These are phyloP conservation scores for Papiliotrema laurentii DNA, from an alignment of 1,284 basidiomycete species.

Conservation along the genomic window DNA sequence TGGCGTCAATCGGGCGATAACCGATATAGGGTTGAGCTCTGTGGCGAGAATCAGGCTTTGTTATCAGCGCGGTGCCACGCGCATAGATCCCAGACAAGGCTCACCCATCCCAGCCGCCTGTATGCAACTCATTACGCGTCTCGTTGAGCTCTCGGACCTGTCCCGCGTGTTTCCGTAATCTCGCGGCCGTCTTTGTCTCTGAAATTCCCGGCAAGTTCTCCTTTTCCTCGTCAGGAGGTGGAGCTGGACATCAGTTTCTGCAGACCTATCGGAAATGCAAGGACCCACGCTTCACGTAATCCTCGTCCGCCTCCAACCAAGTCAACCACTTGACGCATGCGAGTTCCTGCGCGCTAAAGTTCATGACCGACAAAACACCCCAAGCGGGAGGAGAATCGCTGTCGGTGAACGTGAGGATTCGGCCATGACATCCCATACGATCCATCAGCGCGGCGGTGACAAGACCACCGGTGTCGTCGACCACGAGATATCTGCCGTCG, in stretches of 20 bases:
- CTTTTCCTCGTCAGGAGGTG: conserved; percentile 36
- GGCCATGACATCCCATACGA: conserved; percentile 77
- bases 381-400: conserved; percentile 90
- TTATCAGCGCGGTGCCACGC: background rate
- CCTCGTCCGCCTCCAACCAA: conserved; percentile 84
- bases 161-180: conserved; percentile 29
- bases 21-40: conserved; percentile 79
- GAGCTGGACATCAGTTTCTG: conserved; percentile 16
- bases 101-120: conserved; percentile 81
- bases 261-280: background rate
- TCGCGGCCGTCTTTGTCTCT: conserved; percentile 26
- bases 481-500: conserved; percentile 78
- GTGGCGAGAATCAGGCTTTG: conserved; percentile 73
- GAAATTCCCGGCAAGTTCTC: conserved; percentile 28
- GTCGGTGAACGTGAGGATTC: conserved; percentile 79
- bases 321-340: conserved; percentile 68
- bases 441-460: conserved; percentile 80
- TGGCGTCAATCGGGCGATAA: conserved; percentile 67
- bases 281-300: conserved; percentile 49
- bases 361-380: conserved; percentile 79
- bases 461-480: conserved; percentile 91
- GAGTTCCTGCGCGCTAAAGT: conserved; percentile 64
- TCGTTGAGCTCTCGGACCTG: conserved; percentile 53
- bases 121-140: conserved; percentile 74
- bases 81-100: conserved; percentile 22